Conservation (phyloP, 176 grass and related monocot species). For the Lolium rigidum region DNA sequence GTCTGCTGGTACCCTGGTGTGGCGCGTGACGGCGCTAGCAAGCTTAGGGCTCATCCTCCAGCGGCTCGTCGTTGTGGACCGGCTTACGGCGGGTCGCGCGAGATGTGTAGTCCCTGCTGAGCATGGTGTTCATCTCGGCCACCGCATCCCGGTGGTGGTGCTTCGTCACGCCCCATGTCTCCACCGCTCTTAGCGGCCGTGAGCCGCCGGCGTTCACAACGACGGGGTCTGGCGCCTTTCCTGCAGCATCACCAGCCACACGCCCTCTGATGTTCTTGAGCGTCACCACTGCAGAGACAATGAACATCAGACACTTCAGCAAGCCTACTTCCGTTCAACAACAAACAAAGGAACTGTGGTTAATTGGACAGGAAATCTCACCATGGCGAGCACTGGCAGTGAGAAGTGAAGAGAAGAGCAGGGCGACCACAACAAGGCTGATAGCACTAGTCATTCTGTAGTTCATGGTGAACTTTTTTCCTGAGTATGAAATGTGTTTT, state of each 20-base stretch:
- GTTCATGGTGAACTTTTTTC: slow-evolving; percentile 21
- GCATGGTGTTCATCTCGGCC: slow-evolving; percentile 56
- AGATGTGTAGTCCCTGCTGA: slow-evolving; percentile 55
- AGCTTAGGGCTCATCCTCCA: slow-evolving; percentile 61
- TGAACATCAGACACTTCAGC: neutral
- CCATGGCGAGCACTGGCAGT: slow-evolving; percentile 42
- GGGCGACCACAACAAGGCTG: neutral
- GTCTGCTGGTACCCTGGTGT: neutral
- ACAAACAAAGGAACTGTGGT: neutral
- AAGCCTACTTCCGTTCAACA: neutral
- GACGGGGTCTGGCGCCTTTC: neutral
- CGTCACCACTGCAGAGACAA: slow-evolving; percentile 36
- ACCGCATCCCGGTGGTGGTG: neutral
- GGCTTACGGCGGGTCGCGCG: slow-evolving; percentile 42
- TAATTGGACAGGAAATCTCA: slow-evolving; percentile 15
- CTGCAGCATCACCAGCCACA: neutral
- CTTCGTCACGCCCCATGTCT: slow-evolving; percentile 10
- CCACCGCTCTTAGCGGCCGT: neutral
- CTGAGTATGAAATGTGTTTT: neutral
- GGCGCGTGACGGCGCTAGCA: neutral
- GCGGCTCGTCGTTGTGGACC: slow-evolving; percentile 58
- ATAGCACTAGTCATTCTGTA: neutral
- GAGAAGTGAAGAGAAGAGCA: slow-evolving; percentile 43
- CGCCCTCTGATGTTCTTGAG: neutral
- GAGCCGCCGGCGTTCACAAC: neutral